phyloP scores from a whole-genome alignment of 1,139 yeast species.

The Scheffersomyces titani region DNA sequence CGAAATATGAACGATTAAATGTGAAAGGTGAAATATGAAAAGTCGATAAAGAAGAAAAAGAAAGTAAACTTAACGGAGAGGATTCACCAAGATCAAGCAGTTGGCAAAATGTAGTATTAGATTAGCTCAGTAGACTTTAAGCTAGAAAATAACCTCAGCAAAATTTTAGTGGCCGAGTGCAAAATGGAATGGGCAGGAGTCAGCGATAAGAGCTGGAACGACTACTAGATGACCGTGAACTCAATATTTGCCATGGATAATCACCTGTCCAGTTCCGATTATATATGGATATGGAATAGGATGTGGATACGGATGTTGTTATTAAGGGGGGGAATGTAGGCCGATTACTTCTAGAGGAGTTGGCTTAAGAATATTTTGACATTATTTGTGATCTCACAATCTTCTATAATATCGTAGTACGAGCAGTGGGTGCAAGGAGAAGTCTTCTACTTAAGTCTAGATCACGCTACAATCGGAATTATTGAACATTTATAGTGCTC shows the following conservation, averaged over 20 bases:
- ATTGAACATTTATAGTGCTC: neutral
- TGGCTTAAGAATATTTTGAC: neutral
- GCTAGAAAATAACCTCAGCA: neutral
- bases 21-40: neutral
- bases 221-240: neutral
- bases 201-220: neutral
- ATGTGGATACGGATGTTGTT: too few species aligned
- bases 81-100: neutral
- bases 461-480: neutral
- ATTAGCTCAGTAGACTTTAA: neutral
- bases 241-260: neutral
- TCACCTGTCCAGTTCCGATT: too few species aligned
- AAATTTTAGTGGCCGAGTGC: neutral
- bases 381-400: neutral
- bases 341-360: neutral
- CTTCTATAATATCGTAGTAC: neutral
- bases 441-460: neutral
- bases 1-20: too few species aligned
- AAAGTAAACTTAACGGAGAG: neutral
- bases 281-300: too few species aligned
- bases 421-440: neutral
- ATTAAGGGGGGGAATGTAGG: neutral
- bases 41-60: neutral
- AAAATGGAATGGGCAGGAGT: neutral
- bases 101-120: neutral